Evolutionary conservation across 2,329 filamentous ascomycete genomes (phyloP).

Genomic region (Sclerotinia minor): DNA sequence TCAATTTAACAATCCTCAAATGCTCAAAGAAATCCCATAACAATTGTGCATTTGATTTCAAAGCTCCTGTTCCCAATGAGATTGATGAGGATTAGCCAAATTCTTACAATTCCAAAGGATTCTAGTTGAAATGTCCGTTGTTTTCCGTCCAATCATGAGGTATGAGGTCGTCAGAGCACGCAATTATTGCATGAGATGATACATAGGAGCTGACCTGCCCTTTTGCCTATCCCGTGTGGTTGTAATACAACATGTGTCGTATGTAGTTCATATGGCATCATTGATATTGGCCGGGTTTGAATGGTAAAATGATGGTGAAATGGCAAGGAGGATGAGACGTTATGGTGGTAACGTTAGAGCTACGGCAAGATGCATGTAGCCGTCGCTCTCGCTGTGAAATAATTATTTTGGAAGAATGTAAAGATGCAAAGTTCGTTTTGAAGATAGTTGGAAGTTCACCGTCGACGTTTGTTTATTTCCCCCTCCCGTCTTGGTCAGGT

Average conservation of each 20-base stretch:
- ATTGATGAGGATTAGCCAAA: neutral
- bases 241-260: conserved; percentile 5
- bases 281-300: conserved; percentile 16
- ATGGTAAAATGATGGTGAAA: conserved; percentile 12
- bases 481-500: neutral
- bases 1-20: neutral
- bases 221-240: neutral
- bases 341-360: neutral
- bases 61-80: neutral
- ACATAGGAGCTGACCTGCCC: neutral
- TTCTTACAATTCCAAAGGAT: neutral
- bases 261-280: conserved; percentile 19
- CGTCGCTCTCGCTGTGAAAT: neutral
- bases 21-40: neutral
- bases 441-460: neutral
- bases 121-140: neutral
- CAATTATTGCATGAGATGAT: conserved; percentile 22
- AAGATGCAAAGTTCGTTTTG: neutral
- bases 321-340: neutral
- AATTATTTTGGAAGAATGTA: neutral
- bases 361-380: neutral
- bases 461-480: neutral
- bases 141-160: conserved; percentile 17
- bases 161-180: conserved; percentile 7
- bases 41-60: conserved; percentile 8